Evolutionary conservation across 2,329 filamentous ascomycete species (phyloP), one percentile per base, ranked within the genome.

Genomic region (Fusarium albidum): DNA sequence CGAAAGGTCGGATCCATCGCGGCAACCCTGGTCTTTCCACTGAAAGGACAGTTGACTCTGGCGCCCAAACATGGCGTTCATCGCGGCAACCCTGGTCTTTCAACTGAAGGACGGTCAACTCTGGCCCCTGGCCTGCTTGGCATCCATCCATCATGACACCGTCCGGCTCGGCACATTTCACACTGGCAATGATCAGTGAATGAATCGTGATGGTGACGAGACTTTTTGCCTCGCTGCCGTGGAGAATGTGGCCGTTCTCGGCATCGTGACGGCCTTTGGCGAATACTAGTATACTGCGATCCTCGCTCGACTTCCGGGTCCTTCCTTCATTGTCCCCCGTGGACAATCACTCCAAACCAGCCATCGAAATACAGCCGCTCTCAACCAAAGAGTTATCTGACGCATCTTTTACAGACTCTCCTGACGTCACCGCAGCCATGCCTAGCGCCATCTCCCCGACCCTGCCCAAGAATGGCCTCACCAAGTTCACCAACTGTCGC

Each of bases 401-500:
- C 40, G 31, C 15, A 35, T 50, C 21, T 31, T 18, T 48, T 43
- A 48, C 32, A 55, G 43, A 33, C 35, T 14, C 27, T n/a, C 44
- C 34, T 29, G 32, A 17, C 46, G 38, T 31, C 29, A 45, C 49
- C 38, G 37, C 41, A 52, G 75, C 63, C 38, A 84, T 83, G 76
- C 80, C 81, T 34, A 79, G 78, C 50, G 76, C 79, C n/a, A 59
- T 77, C 52, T 73, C 73, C 9, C 71, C 69, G 61, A 68, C 69
- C 21, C 63, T 61, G 43, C 73, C 73, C 40, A 75, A 67, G 27
- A 79, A 79, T 59, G 81, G 81, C 67, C 88, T 96, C 69, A 92
- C 90, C 69, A 95, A 94, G 71, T 90, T 96, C 72, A 95, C 91
- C 68, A 96, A 96, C 76, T 96, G 92, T 71, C 86, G 89, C 43